Percentiles rank a stretch among this genome's conserved stretches.
These are phyloP conservation scores for Scutellaria galericulata DNA, from an alignment of 257 asterid genomes.

Conservation along the genomic window DNA sequence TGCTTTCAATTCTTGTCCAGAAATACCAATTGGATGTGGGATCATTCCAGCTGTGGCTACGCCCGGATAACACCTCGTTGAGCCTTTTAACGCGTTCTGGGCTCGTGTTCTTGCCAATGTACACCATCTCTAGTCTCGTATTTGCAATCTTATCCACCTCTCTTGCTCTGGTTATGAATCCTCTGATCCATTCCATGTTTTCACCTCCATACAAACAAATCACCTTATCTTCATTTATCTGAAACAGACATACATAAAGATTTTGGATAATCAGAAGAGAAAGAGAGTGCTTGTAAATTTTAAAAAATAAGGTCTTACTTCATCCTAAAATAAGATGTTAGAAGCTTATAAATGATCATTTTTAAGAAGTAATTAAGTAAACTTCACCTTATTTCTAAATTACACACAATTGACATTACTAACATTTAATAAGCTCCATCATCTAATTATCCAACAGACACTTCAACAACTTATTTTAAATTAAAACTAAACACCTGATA, in stretches of 20 bases:
- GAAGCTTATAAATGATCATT: no score
- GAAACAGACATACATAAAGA: conserved; percentile 12
- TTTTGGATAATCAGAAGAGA: not conserved
- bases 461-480: no score
- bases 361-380: no score
- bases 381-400: no score
- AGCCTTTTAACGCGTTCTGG: conserved; percentile 44
- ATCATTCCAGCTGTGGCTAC: conserved; percentile 58
- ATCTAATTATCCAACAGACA: no score
- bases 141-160: conserved; percentile 42
- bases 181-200: conserved; percentile 63
- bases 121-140: conserved; percentile 62
- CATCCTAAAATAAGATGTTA: no score
- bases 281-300: no score
- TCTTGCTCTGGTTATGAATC: conserved; percentile 46
- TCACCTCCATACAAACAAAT: conserved; percentile 86
- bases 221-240: conserved; percentile 54
- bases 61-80: conserved; percentile 37
- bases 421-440: no score
- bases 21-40: conserved; percentile 63
- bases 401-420: no score
- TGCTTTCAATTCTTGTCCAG: conserved; percentile 83
- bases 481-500: no score
- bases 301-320: no score
- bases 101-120: conserved; percentile 58